Conservation (phyloP, 2,329 filamentous ascomycete species). For the Diaporthe vaccinii region DNA sequence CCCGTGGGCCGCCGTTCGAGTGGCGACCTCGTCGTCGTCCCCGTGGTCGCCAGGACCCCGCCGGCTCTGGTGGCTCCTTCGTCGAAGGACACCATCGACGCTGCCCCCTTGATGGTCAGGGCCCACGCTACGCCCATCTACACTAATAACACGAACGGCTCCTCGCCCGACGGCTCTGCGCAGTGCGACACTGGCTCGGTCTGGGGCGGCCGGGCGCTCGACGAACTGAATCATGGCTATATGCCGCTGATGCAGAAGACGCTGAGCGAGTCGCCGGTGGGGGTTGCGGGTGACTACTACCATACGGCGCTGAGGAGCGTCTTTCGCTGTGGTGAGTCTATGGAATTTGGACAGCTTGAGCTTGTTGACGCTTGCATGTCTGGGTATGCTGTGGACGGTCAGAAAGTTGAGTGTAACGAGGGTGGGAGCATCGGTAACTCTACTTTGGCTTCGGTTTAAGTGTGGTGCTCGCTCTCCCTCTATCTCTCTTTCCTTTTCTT, state of each 20-base stretch:
- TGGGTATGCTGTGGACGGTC: background rate
- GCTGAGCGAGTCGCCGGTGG: background rate
- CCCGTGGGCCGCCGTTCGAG: background rate
- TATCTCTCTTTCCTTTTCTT: background rate
- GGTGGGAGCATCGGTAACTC: background rate
- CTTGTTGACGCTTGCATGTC: background rate
- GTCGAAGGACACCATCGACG: background rate
- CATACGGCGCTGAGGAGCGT: background rate
- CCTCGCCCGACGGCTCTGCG: no score
- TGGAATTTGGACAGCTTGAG: background rate
- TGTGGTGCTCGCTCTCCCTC: background rate
- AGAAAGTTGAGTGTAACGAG: background rate
- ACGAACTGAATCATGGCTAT: background rate
- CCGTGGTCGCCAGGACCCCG: background rate
- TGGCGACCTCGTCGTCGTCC: background rate
- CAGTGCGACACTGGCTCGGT: background rate
- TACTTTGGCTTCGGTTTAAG: background rate
- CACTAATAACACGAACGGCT: background rate
- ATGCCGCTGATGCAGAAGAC: constrained; percentile 21
- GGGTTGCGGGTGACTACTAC: background rate
- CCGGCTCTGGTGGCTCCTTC: background rate
- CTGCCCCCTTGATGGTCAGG: background rate
- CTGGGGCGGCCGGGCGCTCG: background rate
- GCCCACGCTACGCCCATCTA: background rate
- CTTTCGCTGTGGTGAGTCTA: background rate